These are phyloP conservation scores for Aspergillus sp. DNA, from an alignment of 2,329 filamentous ascomycete species.

Conservation along the genomic window DNA sequence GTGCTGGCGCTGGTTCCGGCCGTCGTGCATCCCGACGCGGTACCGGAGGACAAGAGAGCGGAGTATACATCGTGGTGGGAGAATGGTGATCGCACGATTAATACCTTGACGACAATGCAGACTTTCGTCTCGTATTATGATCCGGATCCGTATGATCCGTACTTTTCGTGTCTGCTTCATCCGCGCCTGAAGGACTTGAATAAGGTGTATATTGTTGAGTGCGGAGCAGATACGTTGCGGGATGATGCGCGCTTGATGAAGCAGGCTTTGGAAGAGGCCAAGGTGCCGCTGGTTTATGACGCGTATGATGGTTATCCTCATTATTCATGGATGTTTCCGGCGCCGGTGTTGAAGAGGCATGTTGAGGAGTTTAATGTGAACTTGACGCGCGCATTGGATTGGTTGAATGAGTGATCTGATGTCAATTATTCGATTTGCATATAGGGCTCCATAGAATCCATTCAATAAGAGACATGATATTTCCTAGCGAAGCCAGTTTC, in stretches of 20 bases:
- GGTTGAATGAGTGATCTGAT: not conserved
- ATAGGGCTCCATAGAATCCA: not conserved
- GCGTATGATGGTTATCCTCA: slow-evolving; percentile 6
- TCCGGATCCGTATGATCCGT: not conserved
- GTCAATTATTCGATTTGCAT: not conserved
- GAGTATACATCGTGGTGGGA: slow-evolving; percentile 38
- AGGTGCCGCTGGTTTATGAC: slow-evolving; percentile 1
- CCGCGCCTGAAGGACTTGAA: slow-evolving; percentile 8
- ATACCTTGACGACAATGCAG: slow-evolving; percentile 35
- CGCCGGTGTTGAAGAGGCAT: not conserved
- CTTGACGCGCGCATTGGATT: not conserved
- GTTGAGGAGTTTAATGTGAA: slow-evolving; percentile 5
- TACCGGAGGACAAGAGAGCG: slow-evolving; percentile 35
- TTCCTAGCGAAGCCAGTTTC: too few relatives aligned
- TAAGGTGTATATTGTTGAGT: slow-evolving; percentile 13
- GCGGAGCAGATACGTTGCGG: slow-evolving; percentile 10
- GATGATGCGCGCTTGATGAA: slow-evolving; percentile 10
- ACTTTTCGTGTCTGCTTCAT: slow-evolving; percentile 7
- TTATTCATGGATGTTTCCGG: slow-evolving; percentile 7
- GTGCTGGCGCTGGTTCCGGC: slow-evolving; percentile 38
- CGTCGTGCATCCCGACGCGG: slow-evolving; percentile 36
- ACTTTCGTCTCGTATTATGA: slow-evolving; percentile 29
- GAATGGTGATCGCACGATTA: slow-evolving; percentile 37
- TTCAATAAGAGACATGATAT: too few relatives aligned
- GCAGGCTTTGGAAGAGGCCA: slow-evolving; percentile 2